These are phyloP conservation scores for Leccinum broughii DNA, from an alignment of 768 basidiomycete genomes.

Conservation along the genomic window DNA sequence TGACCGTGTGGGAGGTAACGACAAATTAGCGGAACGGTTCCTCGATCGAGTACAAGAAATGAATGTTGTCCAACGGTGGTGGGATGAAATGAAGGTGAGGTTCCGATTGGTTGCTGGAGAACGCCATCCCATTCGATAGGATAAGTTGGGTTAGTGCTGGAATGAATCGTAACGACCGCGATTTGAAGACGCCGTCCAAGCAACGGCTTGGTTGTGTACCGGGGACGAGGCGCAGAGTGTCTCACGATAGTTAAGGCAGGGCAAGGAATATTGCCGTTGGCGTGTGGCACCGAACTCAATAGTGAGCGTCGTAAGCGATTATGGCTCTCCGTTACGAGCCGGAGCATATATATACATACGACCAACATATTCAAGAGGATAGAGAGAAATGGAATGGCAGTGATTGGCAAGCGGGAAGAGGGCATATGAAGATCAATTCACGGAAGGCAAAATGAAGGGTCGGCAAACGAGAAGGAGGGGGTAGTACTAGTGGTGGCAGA, in stretches of 20 bases:
- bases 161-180: constrained; percentile 6
- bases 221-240: constrained; percentile 2
- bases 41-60: constrained; percentile 1
- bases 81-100: constrained; percentile 6
- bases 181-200: neutral
- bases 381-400: constrained; percentile 7
- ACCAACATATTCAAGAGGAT: constrained; percentile 8
- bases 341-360: neutral
- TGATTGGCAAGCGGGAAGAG: neutral
- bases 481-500: neutral
- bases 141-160: neutral
- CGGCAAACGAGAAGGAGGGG: constrained; percentile 5
- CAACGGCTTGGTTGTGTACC: neutral
- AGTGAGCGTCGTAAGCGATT: neutral
- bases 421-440: neutral
- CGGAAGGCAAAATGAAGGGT: constrained; percentile 7
- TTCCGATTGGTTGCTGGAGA: neutral
- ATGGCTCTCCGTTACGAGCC: neutral
- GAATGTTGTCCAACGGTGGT: neutral
- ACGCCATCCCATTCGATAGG: neutral
- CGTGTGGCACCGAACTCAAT: constrained; percentile 7
- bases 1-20: constrained; percentile 3
- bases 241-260: constrained; percentile 8
- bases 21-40: neutral
- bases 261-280: constrained; percentile 9